Evolutionary conservation across 2,329 filamentous ascomycete genomes (phyloP).

Genomic region (Whalleya microplaca): DNA sequence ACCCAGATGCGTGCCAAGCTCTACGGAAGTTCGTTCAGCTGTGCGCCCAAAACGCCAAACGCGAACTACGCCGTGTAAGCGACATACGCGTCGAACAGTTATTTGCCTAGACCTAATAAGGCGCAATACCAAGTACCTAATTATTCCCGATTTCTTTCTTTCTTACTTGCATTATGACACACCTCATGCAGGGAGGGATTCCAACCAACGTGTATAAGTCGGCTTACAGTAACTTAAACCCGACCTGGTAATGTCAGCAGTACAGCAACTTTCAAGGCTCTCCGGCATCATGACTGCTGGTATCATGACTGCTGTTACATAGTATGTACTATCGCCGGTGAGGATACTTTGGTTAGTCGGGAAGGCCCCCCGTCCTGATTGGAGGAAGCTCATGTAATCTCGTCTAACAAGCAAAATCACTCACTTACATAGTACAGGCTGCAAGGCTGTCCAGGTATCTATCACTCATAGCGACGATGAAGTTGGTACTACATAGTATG

Average conservation of each 20-base stretch:
- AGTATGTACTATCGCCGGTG: slow-evolving; percentile 1
- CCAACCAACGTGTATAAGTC: slow-evolving; percentile 13
- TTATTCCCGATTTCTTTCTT: slow-evolving; percentile 15
- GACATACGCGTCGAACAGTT: slow-evolving; percentile 21
- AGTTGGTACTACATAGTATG: too few species aligned
- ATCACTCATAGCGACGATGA: slow-evolving; percentile 6
- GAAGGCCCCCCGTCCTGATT: slow-evolving; percentile 6
- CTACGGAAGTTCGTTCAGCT: not conserved
- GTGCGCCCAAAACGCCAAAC: slow-evolving; percentile 15
- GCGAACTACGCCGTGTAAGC: slow-evolving; percentile 16
- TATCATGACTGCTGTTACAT: slow-evolving; percentile 1
- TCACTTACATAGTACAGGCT: slow-evolving; percentile 15
- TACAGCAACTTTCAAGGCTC: not conserved
- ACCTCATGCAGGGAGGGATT: slow-evolving; percentile 23
- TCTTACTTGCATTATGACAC: slow-evolving; percentile 23
- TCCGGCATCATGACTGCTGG: not conserved
- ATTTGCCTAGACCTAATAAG: not conserved
- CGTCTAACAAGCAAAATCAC: slow-evolving; percentile 12
- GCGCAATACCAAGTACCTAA: too few species aligned
- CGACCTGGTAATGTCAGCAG: slow-evolving; percentile 16
- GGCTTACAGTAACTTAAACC: slow-evolving; percentile 20
- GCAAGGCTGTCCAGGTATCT: slow-evolving; percentile 21
- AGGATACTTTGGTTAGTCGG: slow-evolving; percentile 2
- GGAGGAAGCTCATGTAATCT: slow-evolving; percentile 9
- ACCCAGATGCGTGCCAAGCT: not conserved